phyloP scores from a whole-genome alignment of 352 stramenopile species.

The Blastocystis sp. region DNA sequence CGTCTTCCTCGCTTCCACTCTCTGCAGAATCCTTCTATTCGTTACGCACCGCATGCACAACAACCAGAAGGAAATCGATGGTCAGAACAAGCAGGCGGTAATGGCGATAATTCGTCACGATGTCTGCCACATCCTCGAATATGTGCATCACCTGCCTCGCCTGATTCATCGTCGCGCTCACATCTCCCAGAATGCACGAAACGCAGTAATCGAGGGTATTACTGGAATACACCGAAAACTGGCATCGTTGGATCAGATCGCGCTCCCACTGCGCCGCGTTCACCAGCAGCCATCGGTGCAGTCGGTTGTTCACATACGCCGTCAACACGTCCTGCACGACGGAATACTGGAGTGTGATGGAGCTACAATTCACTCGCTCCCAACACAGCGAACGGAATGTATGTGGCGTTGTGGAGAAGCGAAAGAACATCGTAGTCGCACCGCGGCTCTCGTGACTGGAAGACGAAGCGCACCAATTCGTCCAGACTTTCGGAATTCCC shows the following conservation, averaged over 20 bases:
- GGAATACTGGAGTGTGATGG: neutral
- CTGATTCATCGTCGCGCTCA: neutral
- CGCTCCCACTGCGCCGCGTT: conserved; percentile 12
- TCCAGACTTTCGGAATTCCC: neutral
- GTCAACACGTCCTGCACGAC: neutral
- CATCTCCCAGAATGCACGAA: neutral
- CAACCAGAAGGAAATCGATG: neutral
- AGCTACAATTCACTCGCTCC: neutral
- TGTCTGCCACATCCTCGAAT: conserved; percentile 5
- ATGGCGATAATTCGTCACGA: neutral
- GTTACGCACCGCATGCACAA: neutral
- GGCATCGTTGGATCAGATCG: conserved; percentile 5
- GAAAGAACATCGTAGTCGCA: neutral
- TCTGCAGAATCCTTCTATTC: neutral
- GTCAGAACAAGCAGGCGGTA: neutral
- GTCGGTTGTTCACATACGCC: neutral
- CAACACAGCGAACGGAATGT: neutral
- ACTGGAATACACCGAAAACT: neutral
- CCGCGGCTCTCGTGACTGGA: neutral
- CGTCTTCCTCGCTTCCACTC: neutral
- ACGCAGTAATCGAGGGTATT: neutral
- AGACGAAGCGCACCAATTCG: neutral
- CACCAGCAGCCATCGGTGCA: neutral
- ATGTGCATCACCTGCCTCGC: neutral
- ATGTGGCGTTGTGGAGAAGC: conserved; percentile 9